Conservation (phyloP, 192 early-diverging fungal species). For the Coemansia sp. region DNA sequence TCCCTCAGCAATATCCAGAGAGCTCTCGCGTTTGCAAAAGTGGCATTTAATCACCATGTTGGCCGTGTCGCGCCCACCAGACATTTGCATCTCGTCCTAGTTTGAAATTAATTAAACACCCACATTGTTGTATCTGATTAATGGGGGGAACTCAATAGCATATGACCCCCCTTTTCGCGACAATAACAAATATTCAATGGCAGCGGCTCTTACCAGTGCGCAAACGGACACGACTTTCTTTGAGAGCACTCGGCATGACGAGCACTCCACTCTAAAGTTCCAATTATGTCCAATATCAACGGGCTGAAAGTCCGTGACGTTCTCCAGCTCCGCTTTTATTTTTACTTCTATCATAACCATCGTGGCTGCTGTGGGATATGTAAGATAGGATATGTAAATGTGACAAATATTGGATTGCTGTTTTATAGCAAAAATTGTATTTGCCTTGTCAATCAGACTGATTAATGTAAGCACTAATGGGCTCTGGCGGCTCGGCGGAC, state of each 20-base stretch:
- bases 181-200: not conserved
- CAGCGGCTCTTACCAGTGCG: not conserved
- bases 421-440: no score
- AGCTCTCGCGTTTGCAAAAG: slow-evolving; percentile 78
- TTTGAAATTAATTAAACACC: not conserved
- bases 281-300: slow-evolving; percentile 60
- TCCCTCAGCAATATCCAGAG: slow-evolving; percentile 49
- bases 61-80: slow-evolving; percentile 74
- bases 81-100: slow-evolving; percentile 62
- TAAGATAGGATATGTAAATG: no score
- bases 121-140: not conserved
- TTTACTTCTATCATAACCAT: slow-evolving; percentile 3
- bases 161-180: not conserved
- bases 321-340: slow-evolving; percentile 75
- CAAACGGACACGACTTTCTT: slow-evolving; percentile 4
- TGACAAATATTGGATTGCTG: no score
- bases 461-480: no score
- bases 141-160: not conserved
- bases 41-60: slow-evolving; percentile 92
- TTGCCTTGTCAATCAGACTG: no score
- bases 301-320: slow-evolving; percentile 74
- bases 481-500: no score
- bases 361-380: no score
- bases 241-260: not conserved
- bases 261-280: slow-evolving; percentile 4